These are phyloP conservation scores for Gleditsia sinensis DNA, from an alignment of 306 rosid species.

Conservation along the genomic window DNA sequence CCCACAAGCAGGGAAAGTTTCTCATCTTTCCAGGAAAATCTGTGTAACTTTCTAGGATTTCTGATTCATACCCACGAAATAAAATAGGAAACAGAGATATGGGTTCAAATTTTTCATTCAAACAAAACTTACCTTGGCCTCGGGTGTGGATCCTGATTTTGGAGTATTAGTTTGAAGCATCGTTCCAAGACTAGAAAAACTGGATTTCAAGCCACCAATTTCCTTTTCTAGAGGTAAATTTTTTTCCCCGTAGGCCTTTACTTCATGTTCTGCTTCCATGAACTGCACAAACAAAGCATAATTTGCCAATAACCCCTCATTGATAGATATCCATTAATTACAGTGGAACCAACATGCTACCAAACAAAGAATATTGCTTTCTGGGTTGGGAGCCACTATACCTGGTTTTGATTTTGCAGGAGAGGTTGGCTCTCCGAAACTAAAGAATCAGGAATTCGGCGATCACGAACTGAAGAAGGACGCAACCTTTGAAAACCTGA, in stretches of 20 bases:
- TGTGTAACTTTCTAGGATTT: neutral
- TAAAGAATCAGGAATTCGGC: neutral
- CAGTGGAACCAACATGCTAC: neutral
- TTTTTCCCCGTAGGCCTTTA: neutral
- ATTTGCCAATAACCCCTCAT: too few relatives aligned
- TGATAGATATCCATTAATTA: too few relatives aligned
- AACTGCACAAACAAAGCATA: neutral
- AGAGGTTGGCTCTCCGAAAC: neutral
- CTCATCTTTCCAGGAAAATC: neutral
- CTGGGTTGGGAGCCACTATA: neutral
- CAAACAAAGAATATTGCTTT: neutral
- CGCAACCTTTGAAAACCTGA: neutral
- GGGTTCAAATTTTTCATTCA: neutral
- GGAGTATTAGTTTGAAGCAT: neutral
- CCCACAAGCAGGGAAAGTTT: neutral
- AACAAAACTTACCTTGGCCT: neutral
- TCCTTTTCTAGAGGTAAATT: neutral
- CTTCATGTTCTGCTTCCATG: neutral
- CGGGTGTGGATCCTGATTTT: neutral
- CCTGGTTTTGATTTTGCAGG: neutral
- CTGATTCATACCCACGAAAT: neutral
- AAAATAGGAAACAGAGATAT: neutral
- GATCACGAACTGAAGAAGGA: neutral
- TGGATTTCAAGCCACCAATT: constrained; percentile 3
- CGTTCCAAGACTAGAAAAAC: constrained; percentile 6